phyloP scores from a whole-genome alignment of 306 rosid genomes.

The Vachellia pachyceras region DNA sequence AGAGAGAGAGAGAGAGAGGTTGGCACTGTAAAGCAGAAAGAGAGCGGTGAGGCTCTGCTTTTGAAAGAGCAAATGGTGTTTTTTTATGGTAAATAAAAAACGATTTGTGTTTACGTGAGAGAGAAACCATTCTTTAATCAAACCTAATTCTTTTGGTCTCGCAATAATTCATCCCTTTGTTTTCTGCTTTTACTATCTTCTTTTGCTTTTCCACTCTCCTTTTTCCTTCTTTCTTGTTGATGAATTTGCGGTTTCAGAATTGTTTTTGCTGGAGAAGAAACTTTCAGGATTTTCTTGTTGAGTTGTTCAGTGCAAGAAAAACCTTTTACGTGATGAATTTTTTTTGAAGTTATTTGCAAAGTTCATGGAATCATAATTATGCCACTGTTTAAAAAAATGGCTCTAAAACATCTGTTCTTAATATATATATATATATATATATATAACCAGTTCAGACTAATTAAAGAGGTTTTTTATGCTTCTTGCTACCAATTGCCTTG shows the following conservation, averaged over 20 bases:
- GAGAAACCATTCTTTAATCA: conserved; percentile 37
- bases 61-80: conserved; percentile 28
- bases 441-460: no score
- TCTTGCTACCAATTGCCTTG: no score
- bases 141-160: conserved; percentile 28
- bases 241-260: background rate
- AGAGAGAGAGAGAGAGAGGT: background rate
- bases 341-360: no score
- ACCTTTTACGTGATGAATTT: no score
- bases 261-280: no score
- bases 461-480: background rate
- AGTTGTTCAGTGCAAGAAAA: no score
- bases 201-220: background rate
- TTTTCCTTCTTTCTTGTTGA: background rate
- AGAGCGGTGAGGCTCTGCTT: background rate
- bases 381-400: no score
- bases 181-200: conserved; percentile 3
- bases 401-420: no score
- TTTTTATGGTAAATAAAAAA: background rate
- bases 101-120: conserved; percentile 34
- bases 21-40: conserved; percentile 20
- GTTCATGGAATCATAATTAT: no score
- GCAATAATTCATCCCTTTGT: conserved; percentile 38
- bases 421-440: no score
- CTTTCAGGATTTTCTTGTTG: no score